Base-by-base conservation (phyloP, 805 yeast species). In the Nakazawaea pomicola region DNA sequence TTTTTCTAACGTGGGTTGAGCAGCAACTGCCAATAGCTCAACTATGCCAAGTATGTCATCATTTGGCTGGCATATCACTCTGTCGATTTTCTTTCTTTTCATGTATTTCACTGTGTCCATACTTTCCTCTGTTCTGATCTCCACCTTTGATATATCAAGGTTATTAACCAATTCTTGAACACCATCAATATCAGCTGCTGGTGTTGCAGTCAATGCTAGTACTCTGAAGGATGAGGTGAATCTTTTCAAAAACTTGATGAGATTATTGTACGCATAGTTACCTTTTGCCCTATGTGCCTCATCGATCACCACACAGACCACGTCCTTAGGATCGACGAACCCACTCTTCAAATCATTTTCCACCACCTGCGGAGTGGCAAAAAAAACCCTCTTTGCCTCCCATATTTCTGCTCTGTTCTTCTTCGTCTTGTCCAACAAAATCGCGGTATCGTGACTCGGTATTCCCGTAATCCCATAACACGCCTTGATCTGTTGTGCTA, bases 231-330 rank as follows among this genome's bases (percentile, higher is more conserved):
- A 76, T 1, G 76, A 69, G 46, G 77, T 80, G 54, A 78, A 79
- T 38, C 86, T 61, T 21, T 72, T 70, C 10, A 85, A 57, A 50
- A 76, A 80, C 47, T 76, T 67, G 2, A 85, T 86, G n/a, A 91
- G 90, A 42, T 84, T 83, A 35, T 82, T 82, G 54, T 91, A 91
- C 1, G 98, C 84, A 56, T 89, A 90, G 41, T 86, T 83, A 0
- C 96, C 96, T 38, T 82, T 81, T 0, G 97, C 89, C 36, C 96
- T 68, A 59, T 93, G 99, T 0, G 99, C 98, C 64, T 93, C 99
- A 62, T 93, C 99, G 18, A 93, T 71, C 2, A 93, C 91, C 33
- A 95, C 52, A 40, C 93, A 75, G 0, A 78, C 83, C 11, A 93
- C 67, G 18, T 73, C 72, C 48, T 77, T 81, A 0, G 98, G 96